Base-by-base conservation (phyloP, 768 basidiomycete species). In the Mycena filopes region DNA sequence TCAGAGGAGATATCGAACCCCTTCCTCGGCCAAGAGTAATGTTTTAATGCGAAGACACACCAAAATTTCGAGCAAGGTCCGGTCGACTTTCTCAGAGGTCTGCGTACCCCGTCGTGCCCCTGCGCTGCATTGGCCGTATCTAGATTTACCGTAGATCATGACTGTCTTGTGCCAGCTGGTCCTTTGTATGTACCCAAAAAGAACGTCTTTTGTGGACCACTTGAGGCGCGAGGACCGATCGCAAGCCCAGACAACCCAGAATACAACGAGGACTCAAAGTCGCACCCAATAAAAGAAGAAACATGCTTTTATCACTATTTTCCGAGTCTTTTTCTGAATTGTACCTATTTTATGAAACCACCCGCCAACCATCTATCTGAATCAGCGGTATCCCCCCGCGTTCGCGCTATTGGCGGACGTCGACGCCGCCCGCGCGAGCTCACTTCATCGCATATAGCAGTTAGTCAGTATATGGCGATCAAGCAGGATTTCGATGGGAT, bases 1-100 rank as follows among this genome's bases (percentile, higher is more conserved):
- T 95, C 89, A 60, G 95, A 96, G 76, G 95, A 96, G 76, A 96
- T 97, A 59, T 89, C 91, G 16, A 96, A 97, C 77, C 95, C 95
- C 3, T 97, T 97, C 81, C 70, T 86, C 53, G 82, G 85, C 5
- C 89, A 90, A 73, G 92, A 94, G 72, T 90, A 81, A 45, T 13
- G 25, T 20, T 18, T 3, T 12, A 16, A 25, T n/a, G 4, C 42
- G 40, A 20, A 12, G 23, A 38, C 49, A 23, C 46, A 31, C 20
- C 41, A 65, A 47, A 46, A 41, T 13, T 26, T 29, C 42, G 25
- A 18, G 25, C 29, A 36, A 3, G n/a, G 11, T 29, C 42, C 2
- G n/a, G 11, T 29, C 42, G n/a, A 31, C 28, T 55, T 31, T 25
- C 21, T 10, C 38, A 29, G 2, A 2, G 36, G 36, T 10, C 11